Evolutionary conservation across 768 basidiomycete species (phyloP), one percentile per base, ranked within the genome.

Genomic region (Crepidotus variabilis): DNA sequence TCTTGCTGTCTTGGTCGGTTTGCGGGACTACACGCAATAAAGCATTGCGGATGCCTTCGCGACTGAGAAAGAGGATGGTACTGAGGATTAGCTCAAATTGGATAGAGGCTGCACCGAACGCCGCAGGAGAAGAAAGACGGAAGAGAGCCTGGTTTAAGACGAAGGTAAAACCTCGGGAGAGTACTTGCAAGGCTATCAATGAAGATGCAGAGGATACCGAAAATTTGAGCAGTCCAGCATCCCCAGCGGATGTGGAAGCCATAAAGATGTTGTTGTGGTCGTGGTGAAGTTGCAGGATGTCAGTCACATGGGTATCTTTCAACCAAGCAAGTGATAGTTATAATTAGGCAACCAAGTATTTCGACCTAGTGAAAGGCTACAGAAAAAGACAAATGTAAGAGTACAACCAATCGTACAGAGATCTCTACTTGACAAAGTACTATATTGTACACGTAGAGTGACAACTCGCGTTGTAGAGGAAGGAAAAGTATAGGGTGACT

Each of bases 31-130:
- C 78, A n/a, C 94, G 83, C 14, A 97, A 77, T 4, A 97, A 79
- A 6, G 91, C 86, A 67, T 88, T 92, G 39, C 97, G 80, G 7
- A 98, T 81, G 16, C 95, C 96, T 69, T 99, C 97, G n/a, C 97
- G 79, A 33, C 88, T 87, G 7, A 98, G 78, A 69, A 98, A 98
- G 46, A 98, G 77, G 63, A 95, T 90, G 10, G 94, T 94, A 62
- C 88, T 91, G 47, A 91, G 80, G 22, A 98, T 67, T 23, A 98
- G 82, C 68, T 98, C 97, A 70, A 98, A 94, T 64, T 97, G 95
- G 59, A 99, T 90, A 0, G 93, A 84, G 14, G 92, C 94, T 0
- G 91, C 94, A 9, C 96, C 89, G 67, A 92, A 95, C 13, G 87
- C 88, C 33, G 83, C 82, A 0, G 95, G 94, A 0, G 92, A 86